Base-by-base conservation (phyloP, 208 protist species). In the Leishmania braziliensis region DNA sequence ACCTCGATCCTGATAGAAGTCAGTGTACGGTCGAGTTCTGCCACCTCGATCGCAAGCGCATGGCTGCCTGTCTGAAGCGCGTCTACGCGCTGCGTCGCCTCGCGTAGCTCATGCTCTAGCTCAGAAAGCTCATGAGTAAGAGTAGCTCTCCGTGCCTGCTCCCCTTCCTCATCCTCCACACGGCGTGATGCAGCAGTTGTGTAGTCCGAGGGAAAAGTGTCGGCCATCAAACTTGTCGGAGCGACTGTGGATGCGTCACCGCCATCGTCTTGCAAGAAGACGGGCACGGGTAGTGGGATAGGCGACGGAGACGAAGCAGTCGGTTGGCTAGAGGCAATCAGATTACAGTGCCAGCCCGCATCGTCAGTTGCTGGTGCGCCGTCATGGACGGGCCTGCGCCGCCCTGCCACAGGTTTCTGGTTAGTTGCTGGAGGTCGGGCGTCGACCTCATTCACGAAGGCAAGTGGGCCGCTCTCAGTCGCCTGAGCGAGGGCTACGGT, bases 1-100 rank as follows among this genome's bases (percentile, higher is more conserved):
- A 82, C 82, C 26, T 79, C 66, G 26, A 14, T 53, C 6, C 82
- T 74, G 58, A 86, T 33, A 4, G 62, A 39, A 3, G 18, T 46
- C 20, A 82, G 16, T 16, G 74, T 77, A 10, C 46, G 2, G n/a
- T 79, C 82, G 12, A 82, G 1, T 20, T 75, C 74, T 20, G n/a
- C 8, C 16, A 86, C 78, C 23, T 86, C 82, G 0, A 54, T 48
- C 1, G 78, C 78, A 1, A 73, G 71, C 0, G 82, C 12, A 68
- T 86, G 70, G 12, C 33, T 10, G 14, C 75, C 63, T 5, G 69
- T 74, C 33, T 86, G 63, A 54, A 86, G 74, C n/a, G 54, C 48
- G 48, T 79, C 82, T 48, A 82, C 82, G 33, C 54, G 51, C 36
- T 39, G 23, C 33, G 74, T 56, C 20, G 46, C 78, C 16, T 82